Evolutionary conservation across 2,329 filamentous ascomycete genomes (phyloP), one percentile per base, ranked within the genome.

Genomic region (Apiospora marii): DNA sequence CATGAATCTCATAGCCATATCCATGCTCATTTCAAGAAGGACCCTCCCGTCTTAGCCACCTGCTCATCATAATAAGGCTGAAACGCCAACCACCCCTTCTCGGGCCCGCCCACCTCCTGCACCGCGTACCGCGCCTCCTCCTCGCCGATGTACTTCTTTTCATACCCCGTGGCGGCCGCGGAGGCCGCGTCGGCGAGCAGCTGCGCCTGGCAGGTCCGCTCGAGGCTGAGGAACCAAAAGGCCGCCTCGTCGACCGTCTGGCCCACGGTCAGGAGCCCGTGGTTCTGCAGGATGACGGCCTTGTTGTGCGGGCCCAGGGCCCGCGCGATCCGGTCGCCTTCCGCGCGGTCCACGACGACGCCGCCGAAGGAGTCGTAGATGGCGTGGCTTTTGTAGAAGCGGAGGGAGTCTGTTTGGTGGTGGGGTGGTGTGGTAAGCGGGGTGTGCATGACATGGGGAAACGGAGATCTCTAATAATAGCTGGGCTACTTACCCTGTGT

Each of bases 221-320:
- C 81, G 75, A 82, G 67, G 61, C n/a, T 49, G 1, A 85, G 87
- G 78, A 90, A 91, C 41, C 91, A 79, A 76, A 88, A 91, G 0
- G 88, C 88, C 1, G 90, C 90, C 78, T 92, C 90, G 74, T 92
- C 90, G 10, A 92, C 89, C 0, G 89, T 91, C 4, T 78, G 78
- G 1, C 90, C 90, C 0, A 90, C 88, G 0, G 89, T 91, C 71
- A 92, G 77, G n/a, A 92, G 78, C 0, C 90, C 90, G 77, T 92
- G 90, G 76, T 92, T 92, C 68, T 87, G 81, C 61, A 92, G 80
- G 48, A 92, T 89, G 76, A 88, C 81, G 1, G 83, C 88, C 77
- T 80, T 88, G 0, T 83, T 79, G 58, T 84, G 84, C 2, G 84
- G 79, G 0, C 90, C 90, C 3, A 92, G 79, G 0, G 89, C 86